Percentiles rank a stretch among this genome's conserved stretches.
phyloP scores from a whole-genome alignment of 306 rosid species.

The Elaeagnus macrophylla region DNA sequence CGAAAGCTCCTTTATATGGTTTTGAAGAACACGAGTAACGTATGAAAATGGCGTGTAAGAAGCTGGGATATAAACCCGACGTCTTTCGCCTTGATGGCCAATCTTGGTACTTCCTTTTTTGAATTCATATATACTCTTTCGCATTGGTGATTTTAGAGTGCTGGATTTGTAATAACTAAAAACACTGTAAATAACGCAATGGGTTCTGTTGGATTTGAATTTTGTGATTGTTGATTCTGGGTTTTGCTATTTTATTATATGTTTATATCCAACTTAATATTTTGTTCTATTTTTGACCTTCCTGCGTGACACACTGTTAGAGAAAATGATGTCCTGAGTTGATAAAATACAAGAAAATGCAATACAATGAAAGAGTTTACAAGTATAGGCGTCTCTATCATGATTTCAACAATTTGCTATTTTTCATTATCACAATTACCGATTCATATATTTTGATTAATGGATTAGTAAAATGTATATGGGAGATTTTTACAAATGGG shows the following conservation, averaged over 20 bases:
- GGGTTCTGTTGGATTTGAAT: constrained; percentile 5
- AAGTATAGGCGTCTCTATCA: too few species aligned
- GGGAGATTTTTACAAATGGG: not conserved
- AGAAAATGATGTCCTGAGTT: too few species aligned
- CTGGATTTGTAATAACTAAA: not conserved
- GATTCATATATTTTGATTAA: not conserved
- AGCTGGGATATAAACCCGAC: constrained; percentile 77
- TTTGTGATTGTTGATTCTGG: not conserved
- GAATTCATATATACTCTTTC: constrained; percentile 9
- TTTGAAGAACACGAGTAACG: constrained; percentile 7
- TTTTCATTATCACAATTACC: not conserved
- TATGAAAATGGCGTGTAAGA: constrained; percentile 51
- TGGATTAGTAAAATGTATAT: not conserved
- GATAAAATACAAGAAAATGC: too few species aligned
- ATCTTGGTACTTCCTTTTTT: constrained; percentile 40
- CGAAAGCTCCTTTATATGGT: constrained; percentile 10
- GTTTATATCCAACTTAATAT: not conserved
- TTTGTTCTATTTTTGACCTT: not conserved
- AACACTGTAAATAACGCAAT: not conserved
- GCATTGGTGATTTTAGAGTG: not conserved
- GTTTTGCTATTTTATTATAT: not conserved
- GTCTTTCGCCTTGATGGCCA: constrained; percentile 54
- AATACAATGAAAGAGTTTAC: too few species aligned
- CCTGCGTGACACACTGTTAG: not conserved
- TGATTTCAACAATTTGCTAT: not conserved